Evolutionary conservation across 2,329 filamentous ascomycete species (phyloP).

Genomic region (Cadophora luteo-olivacea): DNA sequence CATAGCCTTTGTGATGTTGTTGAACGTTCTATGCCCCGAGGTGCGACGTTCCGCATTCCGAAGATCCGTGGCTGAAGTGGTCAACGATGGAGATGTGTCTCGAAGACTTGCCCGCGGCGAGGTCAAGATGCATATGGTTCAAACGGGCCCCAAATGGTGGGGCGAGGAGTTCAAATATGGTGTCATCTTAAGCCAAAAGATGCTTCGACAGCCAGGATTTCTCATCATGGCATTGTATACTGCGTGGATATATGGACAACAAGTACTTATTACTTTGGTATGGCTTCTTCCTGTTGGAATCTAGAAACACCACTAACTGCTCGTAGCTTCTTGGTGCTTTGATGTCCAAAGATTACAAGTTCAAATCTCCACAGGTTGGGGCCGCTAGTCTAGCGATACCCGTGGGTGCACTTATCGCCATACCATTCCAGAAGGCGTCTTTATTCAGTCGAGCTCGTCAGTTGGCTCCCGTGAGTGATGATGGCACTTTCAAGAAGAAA

Average conservation of each 20-base stretch:
- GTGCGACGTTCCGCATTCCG: constrained; percentile 73
- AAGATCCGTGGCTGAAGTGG: constrained; percentile 70
- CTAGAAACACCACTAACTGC: constrained; percentile 28
- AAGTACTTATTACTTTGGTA: constrained; percentile 75
- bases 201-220: constrained; percentile 78
- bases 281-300: constrained; percentile 38
- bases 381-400: constrained; percentile 70
- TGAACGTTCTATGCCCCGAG: constrained; percentile 76
- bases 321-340: constrained; percentile 68
- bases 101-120: constrained; percentile 72
- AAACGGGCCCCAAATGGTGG: constrained; percentile 78
- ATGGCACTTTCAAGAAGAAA: constrained; percentile 66
- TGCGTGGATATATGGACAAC: constrained; percentile 79
- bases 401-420: constrained; percentile 71
- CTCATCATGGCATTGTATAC: constrained; percentile 74
- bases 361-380: constrained; percentile 69
- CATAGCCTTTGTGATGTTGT: constrained; percentile 66
- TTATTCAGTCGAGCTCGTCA: constrained; percentile 70
- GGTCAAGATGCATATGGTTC: constrained; percentile 76
- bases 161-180: constrained; percentile 78
- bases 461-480: constrained; percentile 64
- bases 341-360: constrained; percentile 71
- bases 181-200: constrained; percentile 67
- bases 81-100: constrained; percentile 58
- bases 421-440: constrained; percentile 77